Percentiles rank a stretch among this genome's conserved stretches.
Evolutionary conservation across 1,284 basidiomycete genomes (phyloP).

Genomic region (Ceratobasidium sp.): DNA sequence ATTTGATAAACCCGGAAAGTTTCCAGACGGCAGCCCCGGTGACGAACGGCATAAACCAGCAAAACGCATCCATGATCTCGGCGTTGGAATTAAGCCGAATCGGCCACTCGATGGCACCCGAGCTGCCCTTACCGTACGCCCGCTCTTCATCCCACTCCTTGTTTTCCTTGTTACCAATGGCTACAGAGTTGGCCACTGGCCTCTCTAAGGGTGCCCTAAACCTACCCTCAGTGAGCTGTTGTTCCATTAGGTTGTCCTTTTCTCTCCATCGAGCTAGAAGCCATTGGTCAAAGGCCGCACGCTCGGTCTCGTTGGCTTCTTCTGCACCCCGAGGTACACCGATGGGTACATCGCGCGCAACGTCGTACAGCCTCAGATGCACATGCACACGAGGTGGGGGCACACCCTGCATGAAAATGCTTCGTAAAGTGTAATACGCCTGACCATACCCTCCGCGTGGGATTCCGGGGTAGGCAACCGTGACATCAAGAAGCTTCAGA

Average conservation of each 20-base stretch:
- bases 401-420: constrained; percentile 81
- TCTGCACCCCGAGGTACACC: constrained; percentile 58
- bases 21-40: constrained; percentile 48
- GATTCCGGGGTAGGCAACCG: constrained; percentile 86
- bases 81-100: constrained; percentile 58
- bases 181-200: constrained; percentile 21
- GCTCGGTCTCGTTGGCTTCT: constrained; percentile 67
- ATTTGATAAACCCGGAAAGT: constrained; percentile 19
- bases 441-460: constrained; percentile 76
- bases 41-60: constrained; percentile 68
- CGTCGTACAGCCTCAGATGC: constrained; percentile 78
- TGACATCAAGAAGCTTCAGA: constrained; percentile 84
- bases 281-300: constrained; percentile 80
- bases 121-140: constrained; percentile 29
- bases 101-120: constrained; percentile 60
- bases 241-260: constrained; percentile 78
- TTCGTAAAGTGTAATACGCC: constrained; percentile 83
- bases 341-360: constrained; percentile 64
- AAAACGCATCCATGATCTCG: constrained; percentile 69
- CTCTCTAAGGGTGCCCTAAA: constrained; percentile 42
- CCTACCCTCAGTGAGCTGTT: constrained; percentile 57
- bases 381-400: constrained; percentile 87
- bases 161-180: constrained; percentile 4
- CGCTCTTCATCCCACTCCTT: constrained; percentile 38
- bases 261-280: constrained; percentile 77